Evolutionary conservation across 441 rosid species (phyloP).

Genomic region (Croton setiger): DNA sequence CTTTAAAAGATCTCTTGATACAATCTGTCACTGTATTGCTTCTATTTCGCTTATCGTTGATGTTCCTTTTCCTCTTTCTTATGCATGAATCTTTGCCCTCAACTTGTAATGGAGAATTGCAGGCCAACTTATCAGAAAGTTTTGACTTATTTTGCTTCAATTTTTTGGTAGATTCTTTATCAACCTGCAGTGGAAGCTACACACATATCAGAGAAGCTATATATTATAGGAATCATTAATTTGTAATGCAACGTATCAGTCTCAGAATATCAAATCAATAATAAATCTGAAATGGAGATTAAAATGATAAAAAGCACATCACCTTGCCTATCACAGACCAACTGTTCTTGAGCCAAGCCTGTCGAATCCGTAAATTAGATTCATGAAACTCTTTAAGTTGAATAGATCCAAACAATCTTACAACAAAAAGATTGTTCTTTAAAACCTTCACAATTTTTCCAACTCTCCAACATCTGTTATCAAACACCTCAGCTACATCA

Average conservation of each 20-base stretch:
- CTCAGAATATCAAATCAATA: no score
- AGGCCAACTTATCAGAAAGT: slow-evolving; percentile 12
- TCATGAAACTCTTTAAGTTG: slow-evolving; percentile 33
- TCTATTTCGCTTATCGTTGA: neutral
- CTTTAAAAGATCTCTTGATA: slow-evolving; percentile 10
- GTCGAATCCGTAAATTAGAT: slow-evolving; percentile 31
- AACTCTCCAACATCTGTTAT: slow-evolving; percentile 33
- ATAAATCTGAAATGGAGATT: neutral
- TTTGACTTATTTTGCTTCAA: slow-evolving; percentile 1
- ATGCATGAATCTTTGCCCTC: neutral
- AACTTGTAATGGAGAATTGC: slow-evolving; percentile 9
- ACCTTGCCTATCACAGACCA: slow-evolving; percentile 38
- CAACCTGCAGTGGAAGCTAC: slow-evolving; percentile 22
- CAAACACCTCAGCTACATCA: slow-evolving; percentile 39
- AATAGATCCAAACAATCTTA: slow-evolving; percentile 36
- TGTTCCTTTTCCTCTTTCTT: slow-evolving; percentile 7
- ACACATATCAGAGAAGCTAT: slow-evolving; percentile 5
- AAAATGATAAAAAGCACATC: slow-evolving; percentile 3
- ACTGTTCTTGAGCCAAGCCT: slow-evolving; percentile 30
- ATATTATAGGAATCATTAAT: neutral
- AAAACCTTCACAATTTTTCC: slow-evolving; percentile 34
- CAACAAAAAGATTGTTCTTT: slow-evolving; percentile 24
- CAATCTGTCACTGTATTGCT: neutral
- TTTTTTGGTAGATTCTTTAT: slow-evolving; percentile 11
- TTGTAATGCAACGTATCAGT: neutral